Percentiles rank a stretch among this genome's conserved stretches.
Conservation (phyloP, 108 stramenopile species). For the Epipyxis sp. region DNA sequence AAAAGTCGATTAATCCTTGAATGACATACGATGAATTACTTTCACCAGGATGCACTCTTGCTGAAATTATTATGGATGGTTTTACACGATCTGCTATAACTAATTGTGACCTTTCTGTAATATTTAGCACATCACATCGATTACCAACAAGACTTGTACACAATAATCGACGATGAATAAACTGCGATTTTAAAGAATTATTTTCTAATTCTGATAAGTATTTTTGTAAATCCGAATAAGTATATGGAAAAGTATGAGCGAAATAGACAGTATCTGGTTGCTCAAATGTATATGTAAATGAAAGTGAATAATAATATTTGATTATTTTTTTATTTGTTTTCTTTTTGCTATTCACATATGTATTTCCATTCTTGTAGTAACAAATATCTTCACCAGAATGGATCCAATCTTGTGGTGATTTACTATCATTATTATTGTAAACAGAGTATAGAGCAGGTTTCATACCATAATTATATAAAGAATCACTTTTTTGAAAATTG, state of each 20-base stretch:
- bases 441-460: slow-evolving; percentile 34
- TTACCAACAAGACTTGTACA: slow-evolving; percentile 49
- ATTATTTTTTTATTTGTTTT: neutral
- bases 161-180: slow-evolving; percentile 25
- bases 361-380: slow-evolving; percentile 33
- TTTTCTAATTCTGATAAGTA: neutral
- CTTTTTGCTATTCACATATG: neutral
- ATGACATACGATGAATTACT: slow-evolving; percentile 60
- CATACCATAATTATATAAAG: slow-evolving; percentile 62
- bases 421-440: slow-evolving; percentile 20
- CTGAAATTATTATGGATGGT: slow-evolving; percentile 30
- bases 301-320: slow-evolving; percentile 7
- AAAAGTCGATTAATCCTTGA: slow-evolving; percentile 58
- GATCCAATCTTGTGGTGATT: slow-evolving; percentile 49
- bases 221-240: neutral
- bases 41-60: slow-evolving; percentile 62
- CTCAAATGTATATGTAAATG: slow-evolving; percentile 7
- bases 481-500: slow-evolving; percentile 53
- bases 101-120: neutral
- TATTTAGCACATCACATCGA: slow-evolving; percentile 38
- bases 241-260: slow-evolving; percentile 24
- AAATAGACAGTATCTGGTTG: neutral
- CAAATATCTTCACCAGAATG: slow-evolving; percentile 44
- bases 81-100: neutral
- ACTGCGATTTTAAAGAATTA: neutral